Conservation (phyloP, 2,329 filamentous ascomycete genomes). For the Lasiodiplodia theobromae region DNA sequence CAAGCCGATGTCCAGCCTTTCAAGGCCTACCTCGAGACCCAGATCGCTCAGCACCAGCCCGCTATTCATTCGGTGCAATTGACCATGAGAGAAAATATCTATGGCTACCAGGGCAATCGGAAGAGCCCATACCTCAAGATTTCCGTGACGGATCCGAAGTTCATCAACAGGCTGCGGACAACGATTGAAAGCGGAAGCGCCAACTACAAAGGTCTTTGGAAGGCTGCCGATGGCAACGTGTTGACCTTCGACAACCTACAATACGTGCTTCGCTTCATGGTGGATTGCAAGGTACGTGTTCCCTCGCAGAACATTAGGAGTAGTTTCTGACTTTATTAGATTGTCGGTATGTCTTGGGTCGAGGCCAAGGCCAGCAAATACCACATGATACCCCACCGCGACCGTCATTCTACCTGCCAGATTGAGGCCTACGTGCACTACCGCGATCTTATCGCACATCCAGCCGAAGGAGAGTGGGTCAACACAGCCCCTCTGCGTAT, state of each 20-base stretch:
- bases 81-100: slow-evolving; percentile 87
- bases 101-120: slow-evolving; percentile 91
- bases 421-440: slow-evolving; percentile 91
- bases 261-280: slow-evolving; percentile 96
- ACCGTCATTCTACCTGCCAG: slow-evolving; percentile 90
- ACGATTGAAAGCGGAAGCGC: slow-evolving; percentile 77
- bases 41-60: slow-evolving; percentile 75
- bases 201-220: slow-evolving; percentile 94
- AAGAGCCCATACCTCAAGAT: slow-evolving; percentile 94
- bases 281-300: slow-evolving; percentile 78
- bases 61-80: slow-evolving; percentile 83
- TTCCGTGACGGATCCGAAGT: slow-evolving; percentile 87
- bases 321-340: slow-evolving; percentile 53
- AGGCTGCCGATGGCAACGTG: slow-evolving; percentile 69
- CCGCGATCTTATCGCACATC: slow-evolving; percentile 82
- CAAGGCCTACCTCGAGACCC: slow-evolving; percentile 79
- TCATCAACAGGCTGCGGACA: slow-evolving; percentile 76
- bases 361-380: slow-evolving; percentile 80
- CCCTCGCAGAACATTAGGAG: neutral
- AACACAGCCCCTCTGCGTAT: slow-evolving; percentile 96
- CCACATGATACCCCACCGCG: slow-evolving; percentile 68
- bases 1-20: slow-evolving; percentile 79
- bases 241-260: slow-evolving; percentile 96
- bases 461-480: slow-evolving; percentile 91
- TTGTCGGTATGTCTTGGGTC: slow-evolving; percentile 97